phyloP scores from a whole-genome alignment of 1,139 yeast species.

The Taphrina sp. region DNA sequence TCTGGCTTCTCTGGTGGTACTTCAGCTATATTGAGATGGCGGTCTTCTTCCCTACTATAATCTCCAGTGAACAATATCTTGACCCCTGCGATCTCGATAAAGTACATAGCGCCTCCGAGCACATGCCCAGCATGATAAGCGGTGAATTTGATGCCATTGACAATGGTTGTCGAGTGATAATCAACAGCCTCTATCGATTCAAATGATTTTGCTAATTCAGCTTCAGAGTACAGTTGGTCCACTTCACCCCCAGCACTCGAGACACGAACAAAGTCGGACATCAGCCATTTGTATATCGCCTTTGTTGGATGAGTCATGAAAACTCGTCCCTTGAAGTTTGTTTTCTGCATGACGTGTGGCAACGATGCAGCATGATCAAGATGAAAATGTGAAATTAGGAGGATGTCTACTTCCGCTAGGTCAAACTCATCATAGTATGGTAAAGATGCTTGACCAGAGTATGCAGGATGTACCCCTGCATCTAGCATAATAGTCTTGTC shows the following conservation, averaged over 20 bases:
- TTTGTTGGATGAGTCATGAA: slow-evolving; percentile 99
- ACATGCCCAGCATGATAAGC: slow-evolving; percentile 99
- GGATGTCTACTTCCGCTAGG: slow-evolving; percentile 76
- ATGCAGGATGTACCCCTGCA: slow-evolving; percentile 98
- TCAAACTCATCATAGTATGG: slow-evolving; percentile 97
- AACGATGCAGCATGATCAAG: slow-evolving; percentile 96
- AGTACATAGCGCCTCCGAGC: slow-evolving; percentile 96
- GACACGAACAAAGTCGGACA: slow-evolving; percentile 91
- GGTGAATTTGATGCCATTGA: slow-evolving; percentile 90
- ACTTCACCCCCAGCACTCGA: slow-evolving; percentile 50
- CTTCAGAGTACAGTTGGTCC: slow-evolving; percentile 72
- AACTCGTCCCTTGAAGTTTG: slow-evolving; percentile 89
- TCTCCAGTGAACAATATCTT: slow-evolving; percentile 90
- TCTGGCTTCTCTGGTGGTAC: slow-evolving; percentile 89
- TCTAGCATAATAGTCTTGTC: slow-evolving; percentile 97
- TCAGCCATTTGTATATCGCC: slow-evolving; percentile 92
- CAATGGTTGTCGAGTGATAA: slow-evolving; percentile 91
- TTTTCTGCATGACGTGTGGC: slow-evolving; percentile 97
- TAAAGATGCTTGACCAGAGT: slow-evolving; percentile 80
- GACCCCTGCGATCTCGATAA: slow-evolving; percentile 90
- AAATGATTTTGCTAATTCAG: slow-evolving; percentile 81
- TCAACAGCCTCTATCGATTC: slow-evolving; percentile 91
- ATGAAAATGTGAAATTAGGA: slow-evolving; percentile 91
- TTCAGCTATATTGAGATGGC: slow-evolving; percentile 94
- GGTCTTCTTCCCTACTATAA: slow-evolving; percentile 89